Base-by-base conservation (phyloP, 257 asterid genomes). In the Nicotiana benthamiana region DNA sequence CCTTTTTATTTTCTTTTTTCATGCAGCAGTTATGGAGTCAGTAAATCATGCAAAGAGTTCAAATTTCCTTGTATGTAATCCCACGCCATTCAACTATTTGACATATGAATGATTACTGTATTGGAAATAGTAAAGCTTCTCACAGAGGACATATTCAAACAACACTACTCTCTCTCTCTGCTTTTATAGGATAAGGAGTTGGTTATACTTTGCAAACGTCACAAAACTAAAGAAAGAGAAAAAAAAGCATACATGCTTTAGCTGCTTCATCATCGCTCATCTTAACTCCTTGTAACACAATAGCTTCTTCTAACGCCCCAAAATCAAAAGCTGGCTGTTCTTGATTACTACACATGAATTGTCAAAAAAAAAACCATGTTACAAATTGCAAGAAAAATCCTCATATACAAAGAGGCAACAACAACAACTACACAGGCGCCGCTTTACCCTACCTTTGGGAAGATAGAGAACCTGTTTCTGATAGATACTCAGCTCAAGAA, bases 251-350 rank as follows among this genome's bases (percentile, higher is more conserved):
- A 95, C 99, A 88, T 92, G 90, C 91, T 85, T 90, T 92, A 76
- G 88, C 81, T 82, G 86, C 93, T 87, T 91, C 93, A 90, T 88
- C 89, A 59, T 75, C 87, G 91, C 77, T 87, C 24, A 36, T 77
- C 88, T 87, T 87, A 72, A 87, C 86, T 77, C 93, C 97, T 82
- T 92, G 98, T 75, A 92, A 87, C 27, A 86, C 88, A 74, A 93
- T 93, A 75, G 94, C 99, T 77, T 95, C 97, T 80, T 95, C 98
- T 65, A 95, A 93, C 82, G 90, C 98, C 68, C 97, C 98, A 86
- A 93, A 95, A 88, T 88, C 97, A 84, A 92, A 95, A 86, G 87
- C 82, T 79, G 94, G 26, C 12, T 89, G 91, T 85, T 90, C 96
- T 88, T 89, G 93, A 83, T 90, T 89, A 57, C 94, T 90, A 28